Evolutionary conservation across 257 asterid species (phyloP).

Genomic region (Perilla frutescens): DNA sequence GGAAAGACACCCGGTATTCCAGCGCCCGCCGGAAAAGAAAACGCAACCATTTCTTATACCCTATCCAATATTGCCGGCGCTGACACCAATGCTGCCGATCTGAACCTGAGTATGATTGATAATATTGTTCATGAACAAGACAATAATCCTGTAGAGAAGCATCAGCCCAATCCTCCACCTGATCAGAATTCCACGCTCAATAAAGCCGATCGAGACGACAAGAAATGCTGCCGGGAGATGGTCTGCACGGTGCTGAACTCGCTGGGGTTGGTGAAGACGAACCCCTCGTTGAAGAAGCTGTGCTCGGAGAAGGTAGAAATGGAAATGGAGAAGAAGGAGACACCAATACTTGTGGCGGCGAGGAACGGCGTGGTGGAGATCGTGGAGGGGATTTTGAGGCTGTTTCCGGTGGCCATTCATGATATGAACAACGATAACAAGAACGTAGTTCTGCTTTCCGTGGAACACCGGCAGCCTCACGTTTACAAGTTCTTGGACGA

Average conservation of each 20-base stretch:
- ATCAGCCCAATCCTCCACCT: too few species aligned
- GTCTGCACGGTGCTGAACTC: background rate
- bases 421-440: conserved; percentile 37
- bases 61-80: too few species aligned
- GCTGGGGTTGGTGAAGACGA: background rate
- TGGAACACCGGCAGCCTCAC: conserved; percentile 44
- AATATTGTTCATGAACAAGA: background rate
- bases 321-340: conserved; percentile 36
- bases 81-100: too few species aligned
- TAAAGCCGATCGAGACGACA: too few species aligned
- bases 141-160: too few species aligned
- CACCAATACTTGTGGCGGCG: conserved; percentile 42
- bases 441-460: conserved; percentile 43
- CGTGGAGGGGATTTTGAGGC: conserved; percentile 30
- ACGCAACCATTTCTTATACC: too few species aligned
- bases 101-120: background rate
- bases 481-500: conserved; percentile 27
- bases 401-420: conserved; percentile 42
- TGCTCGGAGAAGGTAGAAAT: background rate
- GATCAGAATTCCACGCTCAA: too few species aligned
- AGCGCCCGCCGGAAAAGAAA: too few species aligned
- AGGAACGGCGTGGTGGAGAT: conserved; percentile 42
- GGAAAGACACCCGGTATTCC: conserved; percentile 26
- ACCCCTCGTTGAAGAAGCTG: background rate
- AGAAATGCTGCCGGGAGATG: background rate